phyloP scores from a whole-genome alignment of 2,329 filamentous ascomycete genomes.

The Allantophomopsis cytisporea region DNA sequence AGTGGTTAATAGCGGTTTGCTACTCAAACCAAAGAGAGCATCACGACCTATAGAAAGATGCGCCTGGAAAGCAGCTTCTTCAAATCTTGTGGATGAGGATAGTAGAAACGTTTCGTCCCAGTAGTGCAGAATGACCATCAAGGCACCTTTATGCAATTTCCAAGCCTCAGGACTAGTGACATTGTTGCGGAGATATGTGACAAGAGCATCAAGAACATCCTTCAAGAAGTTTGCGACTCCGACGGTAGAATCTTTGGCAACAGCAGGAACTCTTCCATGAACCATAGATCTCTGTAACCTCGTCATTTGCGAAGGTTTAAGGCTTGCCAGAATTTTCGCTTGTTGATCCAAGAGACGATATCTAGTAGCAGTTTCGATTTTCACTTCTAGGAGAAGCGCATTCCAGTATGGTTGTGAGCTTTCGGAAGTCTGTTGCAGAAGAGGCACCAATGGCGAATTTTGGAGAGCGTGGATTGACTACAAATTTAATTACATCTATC shows the following conservation, averaged over 20 bases:
- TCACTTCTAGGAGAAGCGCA: conserved; percentile 35
- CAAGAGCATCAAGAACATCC: conserved; percentile 25
- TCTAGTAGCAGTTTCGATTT: conserved; percentile 27
- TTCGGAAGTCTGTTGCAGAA: conserved; percentile 26
- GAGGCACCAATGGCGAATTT: conserved; percentile 36
- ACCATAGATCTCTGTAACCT: conserved; percentile 47
- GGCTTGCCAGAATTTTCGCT: conserved; percentile 27
- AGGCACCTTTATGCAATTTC: conserved; percentile 17
- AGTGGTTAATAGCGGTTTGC: background rate
- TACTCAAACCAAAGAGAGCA: conserved; percentile 3
- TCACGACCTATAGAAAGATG: conserved; percentile 32
- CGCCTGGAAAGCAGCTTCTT: conserved; percentile 51
- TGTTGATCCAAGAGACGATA: conserved; percentile 25
- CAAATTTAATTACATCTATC: conserved; percentile 16
- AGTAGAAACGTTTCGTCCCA: conserved; percentile 39
- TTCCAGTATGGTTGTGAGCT: conserved; percentile 29
- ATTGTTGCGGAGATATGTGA: conserved; percentile 26
- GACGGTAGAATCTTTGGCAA: conserved; percentile 47
- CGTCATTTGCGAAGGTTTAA: conserved; percentile 36
- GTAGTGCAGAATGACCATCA: conserved; percentile 33
- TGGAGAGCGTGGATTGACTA: conserved; percentile 45
- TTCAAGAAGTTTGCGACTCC: conserved; percentile 36
- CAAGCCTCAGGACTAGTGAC: conserved; percentile 14
- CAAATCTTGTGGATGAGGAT: conserved; percentile 31
- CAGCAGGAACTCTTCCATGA: conserved; percentile 35